phyloP scores from a whole-genome alignment of 805 yeast species.

The Grigorovia humatica region DNA sequence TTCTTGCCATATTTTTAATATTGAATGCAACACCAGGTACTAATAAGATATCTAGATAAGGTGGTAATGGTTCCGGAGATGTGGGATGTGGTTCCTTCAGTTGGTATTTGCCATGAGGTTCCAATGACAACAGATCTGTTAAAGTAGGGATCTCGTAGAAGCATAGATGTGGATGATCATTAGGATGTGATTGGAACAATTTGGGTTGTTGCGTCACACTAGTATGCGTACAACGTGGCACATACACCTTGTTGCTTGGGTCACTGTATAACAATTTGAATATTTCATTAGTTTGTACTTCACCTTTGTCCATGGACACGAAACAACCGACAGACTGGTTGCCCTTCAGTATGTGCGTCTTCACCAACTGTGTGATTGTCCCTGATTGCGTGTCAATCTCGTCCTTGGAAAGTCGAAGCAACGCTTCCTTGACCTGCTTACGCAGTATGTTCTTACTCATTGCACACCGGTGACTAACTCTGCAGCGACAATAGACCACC shows the following conservation, averaged over 20 bases:
- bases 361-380: constrained; percentile 10
- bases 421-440: background rate
- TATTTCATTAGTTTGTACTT: constrained; percentile 49
- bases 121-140: constrained; percentile 35
- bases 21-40: constrained; percentile 80
- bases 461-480: background rate
- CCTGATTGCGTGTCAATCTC: constrained; percentile 18
- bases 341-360: background rate
- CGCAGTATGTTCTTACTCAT: background rate
- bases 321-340: constrained; percentile 39
- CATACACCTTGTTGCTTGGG: constrained; percentile 40
- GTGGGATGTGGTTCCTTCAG: constrained; percentile 53
- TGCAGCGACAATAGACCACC: no score
- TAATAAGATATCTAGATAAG: constrained; percentile 53
- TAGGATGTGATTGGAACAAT: constrained; percentile 6
- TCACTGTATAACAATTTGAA: constrained; percentile 40
- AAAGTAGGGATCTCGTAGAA: constrained; percentile 42
- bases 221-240: constrained; percentile 44
- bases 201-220: constrained; percentile 22
- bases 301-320: constrained; percentile 67
- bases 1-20: constrained; percentile 34
- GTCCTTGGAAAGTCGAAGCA: background rate
- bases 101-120: constrained; percentile 59
- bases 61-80: constrained; percentile 19
- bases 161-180: constrained; percentile 36